Evolutionary conservation across 1,284 basidiomycete species (phyloP), one percentile per base, ranked within the genome.

Genomic region (Austroboletus novae-zelandiae): DNA sequence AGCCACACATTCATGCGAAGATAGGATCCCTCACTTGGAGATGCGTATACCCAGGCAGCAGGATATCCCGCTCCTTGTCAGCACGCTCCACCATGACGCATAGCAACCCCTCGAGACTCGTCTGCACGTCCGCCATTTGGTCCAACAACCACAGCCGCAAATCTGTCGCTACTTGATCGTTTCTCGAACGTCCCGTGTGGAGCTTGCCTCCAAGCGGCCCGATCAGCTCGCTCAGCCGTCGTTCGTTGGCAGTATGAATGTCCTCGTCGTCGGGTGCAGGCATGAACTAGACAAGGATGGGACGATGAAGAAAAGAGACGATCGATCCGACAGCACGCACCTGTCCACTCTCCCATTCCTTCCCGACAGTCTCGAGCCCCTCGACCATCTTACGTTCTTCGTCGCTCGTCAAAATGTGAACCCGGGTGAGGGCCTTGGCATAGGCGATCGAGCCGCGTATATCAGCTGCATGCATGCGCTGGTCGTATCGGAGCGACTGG

Each of bases 211-310:
- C 91, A 10, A 95, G 80, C 18, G 88, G 77, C 0, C 96, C 96
- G 52, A 99, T 93, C 53, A 98, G 74, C 74, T 99, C 96, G 57
- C 86, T 92, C 59, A 99, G 72, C 30, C 96, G 81, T 48, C 97
- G 87, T 71, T 99, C 96, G 66, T 99, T 99, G 51, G 97, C 97
- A n/a, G 96, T 99, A 70, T 99, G 96, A 54, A 99, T 98, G 66
- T 99, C 96, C 66, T 99, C 96, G 66, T 99, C 96, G 60, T 96
- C 94, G 14, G 83, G 74, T 54, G 85, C 75, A 40, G 84, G 72
- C 54, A 74, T 65, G 65, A 97, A 96, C 84, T 92, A 59, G 35
- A 27, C 5, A 34, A 29, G 14, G 1, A 14, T 4, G 20, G 14
- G 37, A 23, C 23, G 5, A 5, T 23, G 14, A 18, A 13, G n/a